Evolutionary conservation across 139 green algal genomes (phyloP), one percentile per base, ranked within the genome.

Genomic region (Closterium sp.): DNA sequence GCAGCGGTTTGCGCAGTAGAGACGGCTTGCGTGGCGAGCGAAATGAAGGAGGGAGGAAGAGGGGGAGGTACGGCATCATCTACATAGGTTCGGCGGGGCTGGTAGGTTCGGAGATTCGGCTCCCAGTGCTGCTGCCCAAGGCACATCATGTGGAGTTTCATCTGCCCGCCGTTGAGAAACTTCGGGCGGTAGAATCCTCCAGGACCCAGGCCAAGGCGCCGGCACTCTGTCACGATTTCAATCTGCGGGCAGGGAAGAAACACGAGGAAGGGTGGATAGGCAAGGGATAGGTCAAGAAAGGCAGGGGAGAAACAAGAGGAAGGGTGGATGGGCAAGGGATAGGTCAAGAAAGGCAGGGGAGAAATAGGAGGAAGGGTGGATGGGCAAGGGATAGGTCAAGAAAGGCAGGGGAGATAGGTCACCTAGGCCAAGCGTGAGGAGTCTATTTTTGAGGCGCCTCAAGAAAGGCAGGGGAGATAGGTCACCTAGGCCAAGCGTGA

Each of bases 71-170:
- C 87, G 23, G 95, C 93, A 4, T 95, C 94, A 84, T 96, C 95
- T 35, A 95, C 90, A 4, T 90, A 91, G 1, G 92, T 88, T n/a
- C 94, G 91, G 66, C 93, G 31, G 28, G 19, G 25, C 85, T 90
- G 43, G 89, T 94, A 94, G 32, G 90, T 21, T n/a, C 32, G 32
- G 28, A 43, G 66, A 66, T 91, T 94, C 6, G 91, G 88, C 85
- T 94, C 91, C 91, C 91, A 94, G 88, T 94, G 91, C 90, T 87
- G 83, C 90, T 87, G 83, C 85, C 95, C 95, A 81, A 97, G 76
- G 66, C 94, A 96, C 95, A 97, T 97, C 95, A 97, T 96, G 33
- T 88, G 92, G 32, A 96, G 92, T 23, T 83, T n/a, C 66, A 97
- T 90, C 28, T 91, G 32, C 4, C n/a, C 84, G 28, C 95, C 95